Percentiles rank a stretch among this genome's conserved stretches.
Evolutionary conservation across 2,329 filamentous ascomycete genomes (phyloP).

Genomic region (Ophiostoma sp.): DNA sequence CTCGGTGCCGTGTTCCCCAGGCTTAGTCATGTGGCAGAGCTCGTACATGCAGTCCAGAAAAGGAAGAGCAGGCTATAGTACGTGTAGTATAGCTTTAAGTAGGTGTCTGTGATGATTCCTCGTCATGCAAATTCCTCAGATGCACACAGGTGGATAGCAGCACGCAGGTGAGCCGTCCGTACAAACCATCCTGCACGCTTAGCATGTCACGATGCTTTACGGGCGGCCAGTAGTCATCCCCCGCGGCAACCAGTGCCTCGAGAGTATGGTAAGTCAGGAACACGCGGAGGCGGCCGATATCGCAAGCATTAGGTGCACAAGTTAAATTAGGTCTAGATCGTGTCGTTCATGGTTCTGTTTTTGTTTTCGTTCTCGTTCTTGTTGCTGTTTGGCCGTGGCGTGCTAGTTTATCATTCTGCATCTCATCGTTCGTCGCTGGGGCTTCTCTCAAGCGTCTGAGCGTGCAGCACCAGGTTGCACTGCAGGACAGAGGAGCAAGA

Average conservation of each 20-base stretch:
- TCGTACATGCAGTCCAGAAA: background rate
- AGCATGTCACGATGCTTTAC: background rate
- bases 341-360: background rate
- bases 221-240: background rate
- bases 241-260: background rate
- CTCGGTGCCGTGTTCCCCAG: constrained; percentile 6
- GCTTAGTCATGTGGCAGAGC: background rate
- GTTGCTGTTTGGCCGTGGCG: background rate
- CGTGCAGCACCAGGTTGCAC: background rate
- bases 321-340: background rate
- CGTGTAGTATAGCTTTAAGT: background rate
- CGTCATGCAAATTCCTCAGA: no score
- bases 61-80: background rate
- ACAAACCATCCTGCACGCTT: no score
- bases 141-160: no score
- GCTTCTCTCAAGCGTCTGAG: background rate
- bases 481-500: background rate
- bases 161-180: no score
- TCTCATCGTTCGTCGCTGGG: background rate
- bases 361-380: background rate
- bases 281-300: background rate
- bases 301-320: no score
- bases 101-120: no score
- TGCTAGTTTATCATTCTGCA: background rate
- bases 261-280: background rate